Conservation (phyloP, 495 filamentous ascomycete species). For the Penicillium manginii region DNA sequence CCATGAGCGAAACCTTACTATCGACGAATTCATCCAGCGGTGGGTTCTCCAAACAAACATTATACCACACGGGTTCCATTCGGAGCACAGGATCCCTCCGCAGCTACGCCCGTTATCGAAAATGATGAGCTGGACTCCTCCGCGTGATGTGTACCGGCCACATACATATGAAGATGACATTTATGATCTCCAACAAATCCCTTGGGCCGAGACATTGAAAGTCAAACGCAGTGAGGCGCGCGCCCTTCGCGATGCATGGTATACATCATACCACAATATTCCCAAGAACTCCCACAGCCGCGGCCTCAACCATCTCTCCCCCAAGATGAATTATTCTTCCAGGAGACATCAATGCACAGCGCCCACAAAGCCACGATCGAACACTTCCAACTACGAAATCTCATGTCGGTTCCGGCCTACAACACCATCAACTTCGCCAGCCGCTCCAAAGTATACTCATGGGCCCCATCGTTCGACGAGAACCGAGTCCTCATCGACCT, state of each 20-base stretch:
- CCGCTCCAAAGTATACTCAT: conserved; percentile 56
- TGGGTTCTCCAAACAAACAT: conserved; percentile 40
- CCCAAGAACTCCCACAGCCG: conserved; percentile 31
- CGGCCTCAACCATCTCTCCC: conserved; percentile 32
- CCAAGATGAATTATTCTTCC: conserved; percentile 57
- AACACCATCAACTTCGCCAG: conserved; percentile 79
- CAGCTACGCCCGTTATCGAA: conserved; percentile 33
- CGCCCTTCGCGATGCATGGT: conserved; percentile 55
- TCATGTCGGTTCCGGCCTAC: conserved; percentile 72
- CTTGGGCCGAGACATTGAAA: conserved; percentile 66
- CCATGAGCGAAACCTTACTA: conserved; percentile 46
- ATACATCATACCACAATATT: conserved; percentile 49
- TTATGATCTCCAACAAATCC: conserved; percentile 79
- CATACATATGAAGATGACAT: conserved; percentile 56
- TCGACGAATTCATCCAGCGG: conserved; percentile 49
- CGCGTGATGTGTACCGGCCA: conserved; percentile 43
- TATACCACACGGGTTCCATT: conserved; percentile 19
- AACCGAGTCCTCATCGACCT: conserved; percentile 65
- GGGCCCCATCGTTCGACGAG: conserved; percentile 44
- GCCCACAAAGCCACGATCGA: conserved; percentile 64
- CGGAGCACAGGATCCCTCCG: conserved; percentile 24
- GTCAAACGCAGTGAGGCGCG: conserved; percentile 65
- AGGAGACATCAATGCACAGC: conserved; percentile 72
- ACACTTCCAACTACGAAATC: conserved; percentile 90
- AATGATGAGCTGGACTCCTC: conserved; percentile 44